Evolutionary conservation across 257 asterid genomes (phyloP).

Genomic region (Solanum pennellii): DNA sequence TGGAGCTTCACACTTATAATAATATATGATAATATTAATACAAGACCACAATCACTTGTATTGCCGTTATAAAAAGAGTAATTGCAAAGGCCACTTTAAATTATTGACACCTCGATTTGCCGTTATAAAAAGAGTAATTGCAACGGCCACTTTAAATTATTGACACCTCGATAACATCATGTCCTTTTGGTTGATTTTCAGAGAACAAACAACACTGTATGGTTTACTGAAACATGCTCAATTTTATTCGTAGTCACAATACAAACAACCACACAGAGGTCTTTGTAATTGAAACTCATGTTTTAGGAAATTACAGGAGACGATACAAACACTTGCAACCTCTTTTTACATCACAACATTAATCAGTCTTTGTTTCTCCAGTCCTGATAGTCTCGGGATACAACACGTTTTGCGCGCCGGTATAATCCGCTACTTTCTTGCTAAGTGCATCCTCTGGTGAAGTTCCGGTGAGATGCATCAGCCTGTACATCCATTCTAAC

Average conservation of each 20-base stretch:
- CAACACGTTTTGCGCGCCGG: constrained; percentile 4
- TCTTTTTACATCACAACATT: background rate
- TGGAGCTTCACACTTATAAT: no score
- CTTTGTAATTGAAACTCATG: background rate
- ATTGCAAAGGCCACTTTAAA: background rate
- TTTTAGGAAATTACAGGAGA: background rate
- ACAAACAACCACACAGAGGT: background rate
- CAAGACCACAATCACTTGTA: background rate
- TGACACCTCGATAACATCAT: background rate
- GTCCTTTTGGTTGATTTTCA: background rate
- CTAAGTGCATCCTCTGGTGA: constrained; percentile 3
- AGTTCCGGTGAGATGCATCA: constrained; percentile 1
- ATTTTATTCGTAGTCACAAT: background rate
- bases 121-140: background rate
- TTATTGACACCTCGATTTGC: background rate
- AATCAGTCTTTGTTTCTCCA: constrained; percentile 4
- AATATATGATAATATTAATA: no score
- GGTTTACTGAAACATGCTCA: background rate
- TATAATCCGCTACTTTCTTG: constrained; percentile 17
- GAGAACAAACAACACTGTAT: background rate
- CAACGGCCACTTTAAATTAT: background rate
- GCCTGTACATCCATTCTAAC: constrained; percentile 6
- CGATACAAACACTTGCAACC: background rate
- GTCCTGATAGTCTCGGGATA: constrained; percentile 16
- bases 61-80: background rate